These are phyloP conservation scores for Trypanosoma congolense DNA, from an alignment of 208 protist genomes.

Conservation along the genomic window DNA sequence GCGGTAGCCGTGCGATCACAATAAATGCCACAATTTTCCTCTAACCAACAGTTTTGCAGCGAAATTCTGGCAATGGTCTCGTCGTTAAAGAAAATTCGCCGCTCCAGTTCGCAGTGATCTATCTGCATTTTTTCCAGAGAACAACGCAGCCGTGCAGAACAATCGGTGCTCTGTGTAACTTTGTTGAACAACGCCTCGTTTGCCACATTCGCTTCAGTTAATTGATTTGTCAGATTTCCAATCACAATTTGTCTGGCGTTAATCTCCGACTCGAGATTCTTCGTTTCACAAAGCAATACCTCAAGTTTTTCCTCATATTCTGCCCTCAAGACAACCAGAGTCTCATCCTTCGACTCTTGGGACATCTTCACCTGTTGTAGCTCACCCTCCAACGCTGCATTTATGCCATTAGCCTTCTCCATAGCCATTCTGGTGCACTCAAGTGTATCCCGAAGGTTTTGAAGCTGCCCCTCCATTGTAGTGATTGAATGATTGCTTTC, in stretches of 20 bases:
- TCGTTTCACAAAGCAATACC: constrained; percentile 28
- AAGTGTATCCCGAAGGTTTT: constrained; percentile 9
- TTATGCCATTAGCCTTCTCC: constrained; percentile 4
- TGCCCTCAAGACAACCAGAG: constrained; percentile 47
- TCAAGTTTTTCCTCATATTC: constrained; percentile 43
- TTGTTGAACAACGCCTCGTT: constrained; percentile 46
- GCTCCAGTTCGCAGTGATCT: constrained; percentile 9
- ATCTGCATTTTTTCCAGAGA: constrained; percentile 9
- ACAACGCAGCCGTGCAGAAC: constrained; percentile 22
- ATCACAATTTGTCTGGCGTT: constrained; percentile 47
- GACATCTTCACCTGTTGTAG: constrained; percentile 32
- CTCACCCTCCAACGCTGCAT: constrained; percentile 38
- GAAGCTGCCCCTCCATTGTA: constrained; percentile 19
- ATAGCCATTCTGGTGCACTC: background rate
- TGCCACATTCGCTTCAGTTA: constrained; percentile 48
- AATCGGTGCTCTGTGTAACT: constrained; percentile 53
- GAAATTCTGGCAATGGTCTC: constrained; percentile 6
- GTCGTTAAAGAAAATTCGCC: constrained; percentile 7
- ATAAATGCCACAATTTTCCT: constrained; percentile 16
- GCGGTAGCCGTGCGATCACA: background rate
- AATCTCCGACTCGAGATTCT: constrained; percentile 46
- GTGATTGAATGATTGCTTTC: constrained; percentile 37
- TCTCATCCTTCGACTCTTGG: constrained; percentile 47
- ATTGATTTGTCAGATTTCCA: constrained; percentile 55
- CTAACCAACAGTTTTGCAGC: constrained; percentile 5